phyloP scores from a whole-genome alignment of 2,329 filamentous ascomycete genomes.

The Neophaeococcomyces mojaviensis region DNA sequence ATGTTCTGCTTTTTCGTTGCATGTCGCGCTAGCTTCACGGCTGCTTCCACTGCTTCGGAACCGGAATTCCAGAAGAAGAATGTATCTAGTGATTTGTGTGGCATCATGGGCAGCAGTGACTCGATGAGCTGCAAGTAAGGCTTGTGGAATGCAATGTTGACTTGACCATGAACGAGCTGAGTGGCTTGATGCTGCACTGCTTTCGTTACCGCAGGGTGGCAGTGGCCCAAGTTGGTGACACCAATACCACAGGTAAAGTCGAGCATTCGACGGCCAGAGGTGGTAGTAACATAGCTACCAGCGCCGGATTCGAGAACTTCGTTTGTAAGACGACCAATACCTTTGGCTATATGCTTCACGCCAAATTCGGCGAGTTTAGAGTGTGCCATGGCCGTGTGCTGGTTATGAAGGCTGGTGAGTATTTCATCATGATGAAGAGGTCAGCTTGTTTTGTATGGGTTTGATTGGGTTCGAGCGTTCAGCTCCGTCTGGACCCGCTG shows the following conservation, averaged over 20 bases:
- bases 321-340: slow-evolving; percentile 21
- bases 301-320: slow-evolving; percentile 27
- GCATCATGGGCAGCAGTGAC: slow-evolving; percentile 29
- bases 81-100: slow-evolving; percentile 30
- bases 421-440: no score
- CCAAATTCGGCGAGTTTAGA: slow-evolving; percentile 26
- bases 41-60: slow-evolving; percentile 30
- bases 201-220: slow-evolving; percentile 30
- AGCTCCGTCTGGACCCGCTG: background rate
- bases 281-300: slow-evolving; percentile 29
- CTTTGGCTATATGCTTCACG: slow-evolving; percentile 22
- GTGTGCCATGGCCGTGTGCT: slow-evolving; percentile 1
- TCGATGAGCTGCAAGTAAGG: slow-evolving; percentile 31
- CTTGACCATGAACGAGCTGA: slow-evolving; percentile 34
- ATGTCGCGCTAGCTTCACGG: slow-evolving; percentile 31
- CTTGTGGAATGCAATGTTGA: slow-evolving; percentile 36
- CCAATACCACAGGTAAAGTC: slow-evolving; percentile 32
- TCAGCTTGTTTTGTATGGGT: no score
- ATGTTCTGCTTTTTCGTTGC: slow-evolving; percentile 33
- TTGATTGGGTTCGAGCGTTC: no score
- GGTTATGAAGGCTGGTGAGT: no score
- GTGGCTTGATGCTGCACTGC: slow-evolving; percentile 30
- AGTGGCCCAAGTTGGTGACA: slow-evolving; percentile 31
- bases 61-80: slow-evolving; percentile 36
- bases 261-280: slow-evolving; percentile 24